These are phyloP conservation scores for Paramecium biaurelia DNA, from an alignment of 73 alveolate species.

Conservation along the genomic window DNA sequence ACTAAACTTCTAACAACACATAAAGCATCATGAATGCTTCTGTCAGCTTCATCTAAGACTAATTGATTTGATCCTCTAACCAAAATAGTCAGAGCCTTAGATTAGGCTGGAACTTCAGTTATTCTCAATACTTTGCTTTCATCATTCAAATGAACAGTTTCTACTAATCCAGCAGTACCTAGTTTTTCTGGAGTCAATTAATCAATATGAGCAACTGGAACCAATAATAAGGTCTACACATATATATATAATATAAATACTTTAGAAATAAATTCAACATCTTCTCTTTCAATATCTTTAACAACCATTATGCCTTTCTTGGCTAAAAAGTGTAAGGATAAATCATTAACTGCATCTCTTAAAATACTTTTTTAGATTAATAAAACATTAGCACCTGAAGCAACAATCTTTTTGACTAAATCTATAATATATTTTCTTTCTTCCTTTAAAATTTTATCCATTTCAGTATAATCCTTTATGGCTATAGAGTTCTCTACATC, in stretches of 20 bases:
- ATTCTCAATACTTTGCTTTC: conserved; percentile 89
- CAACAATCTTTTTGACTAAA: conserved; percentile 94
- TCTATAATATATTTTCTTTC: conserved; percentile 95
- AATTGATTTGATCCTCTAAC: conserved; percentile 93
- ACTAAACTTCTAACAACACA: conserved; percentile 99
- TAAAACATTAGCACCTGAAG: conserved; percentile 98
- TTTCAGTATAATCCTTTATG: conserved; percentile 93
- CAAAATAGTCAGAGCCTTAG: conserved; percentile 94
- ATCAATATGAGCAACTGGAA: conserved; percentile 98
- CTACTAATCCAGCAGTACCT: conserved; percentile 90
- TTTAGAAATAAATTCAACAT: conserved; percentile 96
- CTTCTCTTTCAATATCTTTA: conserved; percentile 98
- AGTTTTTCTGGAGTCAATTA: conserved; percentile 96
- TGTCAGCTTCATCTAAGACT: conserved; percentile 95
- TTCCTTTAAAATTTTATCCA: conserved; percentile 98
- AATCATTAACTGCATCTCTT: conserved; percentile 98
- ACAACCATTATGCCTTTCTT: conserved; percentile 98
- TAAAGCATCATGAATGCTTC: conserved; percentile 99
- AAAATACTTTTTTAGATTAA: conserved; percentile 96
- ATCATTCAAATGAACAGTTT: conserved; percentile 91
- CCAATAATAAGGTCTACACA: conserved; percentile 70
- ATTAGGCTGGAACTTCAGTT: conserved; percentile 91
- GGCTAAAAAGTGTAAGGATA: conserved; percentile 97
- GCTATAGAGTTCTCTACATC: conserved; percentile 97
- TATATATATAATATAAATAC: conserved; percentile 4